Evolutionary conservation across 768 basidiomycete genomes (phyloP), one percentile per base, ranked within the genome.

Genomic region (Heimioporus sp.): DNA sequence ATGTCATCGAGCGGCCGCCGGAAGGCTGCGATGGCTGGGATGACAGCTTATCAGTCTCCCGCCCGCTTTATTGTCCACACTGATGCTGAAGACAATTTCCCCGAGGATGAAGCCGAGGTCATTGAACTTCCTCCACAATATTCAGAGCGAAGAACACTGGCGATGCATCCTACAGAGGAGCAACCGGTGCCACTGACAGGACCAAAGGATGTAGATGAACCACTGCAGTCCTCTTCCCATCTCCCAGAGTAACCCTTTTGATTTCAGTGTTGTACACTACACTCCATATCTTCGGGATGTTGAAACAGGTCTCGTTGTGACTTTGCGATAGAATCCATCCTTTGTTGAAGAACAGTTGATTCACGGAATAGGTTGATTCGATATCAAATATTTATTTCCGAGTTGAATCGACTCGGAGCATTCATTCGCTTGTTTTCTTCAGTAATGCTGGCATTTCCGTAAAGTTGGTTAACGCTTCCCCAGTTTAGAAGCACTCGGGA

Each of bases 91-190:
- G 87, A 89, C 59, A 68, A 61, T 12, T 36, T 71, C 10, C 72
- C 79, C 8, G 70, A 67, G 37, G 72, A 73, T 47, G 73, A 76
- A 51, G 68, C 78, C 16, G 86, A 76, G 7, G 69, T 87, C 19
- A 76, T 89, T 7, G 88, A 90, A 68, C 75, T 89, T n/a, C 88
- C 88, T 24, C 87, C 87, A 15, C 82, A 82, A 63, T 90, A 90
- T 61, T 76, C 76, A 21, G 84, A 81, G 54, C 72, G 78, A 34
- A 76, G 76, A 17, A 64, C 62, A 42, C 53, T 63, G 36, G n/a
- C 15, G 38, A 20, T 35, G 36, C 15, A 12, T 19, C 35, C n/a
- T 28, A 15, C 49, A n/a, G 56, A 4, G 43, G 46, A 39, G 39
- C 52, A 61, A 48, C 54, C 65, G 3, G 19, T 49, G 39, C 55